Percentiles rank a stretch among this genome's conserved stretches.
Evolutionary conservation across 129 eudicot species (phyloP).

Genomic region (Flaveria robusta): DNA sequence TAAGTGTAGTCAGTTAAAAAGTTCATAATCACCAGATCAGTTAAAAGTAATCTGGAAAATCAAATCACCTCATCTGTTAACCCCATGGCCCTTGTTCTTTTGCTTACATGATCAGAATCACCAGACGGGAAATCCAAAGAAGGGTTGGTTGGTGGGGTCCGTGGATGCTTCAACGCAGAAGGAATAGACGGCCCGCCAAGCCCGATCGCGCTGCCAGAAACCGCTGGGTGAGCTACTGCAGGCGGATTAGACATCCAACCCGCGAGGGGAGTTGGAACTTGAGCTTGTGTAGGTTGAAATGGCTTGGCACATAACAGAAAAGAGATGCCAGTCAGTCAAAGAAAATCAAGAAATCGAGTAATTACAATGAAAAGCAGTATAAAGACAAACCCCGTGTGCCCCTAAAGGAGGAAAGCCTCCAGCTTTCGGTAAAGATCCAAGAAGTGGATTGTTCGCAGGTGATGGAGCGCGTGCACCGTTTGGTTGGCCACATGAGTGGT

Average conservation of each 20-base stretch:
- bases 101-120: constrained; percentile 71
- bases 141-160: constrained; percentile 71
- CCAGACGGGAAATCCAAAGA: constrained; percentile 78
- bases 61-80: constrained; percentile 67
- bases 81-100: constrained; percentile 75
- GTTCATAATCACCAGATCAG: too few species aligned
- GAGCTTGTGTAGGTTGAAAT: constrained; percentile 73
- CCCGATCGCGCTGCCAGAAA: constrained; percentile 76
- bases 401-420: constrained; percentile 93
- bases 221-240: constrained; percentile 64
- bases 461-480: constrained; percentile 92
- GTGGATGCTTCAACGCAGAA: constrained; percentile 85
- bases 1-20: too few species aligned
- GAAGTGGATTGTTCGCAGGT: constrained; percentile 78
- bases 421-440: constrained; percentile 79
- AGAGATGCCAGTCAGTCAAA: constrained; percentile 7
- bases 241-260: constrained; percentile 97
- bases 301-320: constrained; percentile 53
- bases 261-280: constrained; percentile 76
- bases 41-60: not conserved
- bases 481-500: constrained; percentile 90
- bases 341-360: not conserved
- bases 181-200: constrained; percentile 75
- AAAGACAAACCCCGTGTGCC: constrained; percentile 78
- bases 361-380: not conserved